Conservation (phyloP, 495 filamentous ascomycete species). For the Amniculicola lignicola region DNA sequence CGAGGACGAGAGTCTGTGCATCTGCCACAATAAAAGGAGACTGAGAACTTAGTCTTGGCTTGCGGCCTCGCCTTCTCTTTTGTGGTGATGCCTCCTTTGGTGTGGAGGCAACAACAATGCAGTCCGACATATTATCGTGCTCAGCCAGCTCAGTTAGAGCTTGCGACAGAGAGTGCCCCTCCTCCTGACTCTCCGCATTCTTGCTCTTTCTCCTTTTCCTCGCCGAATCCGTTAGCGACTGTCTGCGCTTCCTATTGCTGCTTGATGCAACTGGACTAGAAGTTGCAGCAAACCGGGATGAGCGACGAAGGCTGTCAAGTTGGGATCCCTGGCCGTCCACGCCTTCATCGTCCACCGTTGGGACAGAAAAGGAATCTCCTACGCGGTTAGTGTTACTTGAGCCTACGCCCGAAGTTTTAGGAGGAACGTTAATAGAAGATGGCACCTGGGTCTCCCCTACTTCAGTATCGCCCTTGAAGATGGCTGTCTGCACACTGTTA, state of each 20-base stretch:
- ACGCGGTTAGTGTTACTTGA: slow-evolving; percentile 24
- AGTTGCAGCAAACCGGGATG: slow-evolving; percentile 2
- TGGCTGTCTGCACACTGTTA: neutral
- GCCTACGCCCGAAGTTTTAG: neutral
- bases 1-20: slow-evolving; percentile 3
- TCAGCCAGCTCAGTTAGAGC: slow-evolving; percentile 17
- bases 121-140: slow-evolving; percentile 32
- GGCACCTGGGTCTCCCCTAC: slow-evolving; percentile 4
- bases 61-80: neutral
- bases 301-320: slow-evolving; percentile 1
- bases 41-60: neutral
- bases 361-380: slow-evolving; percentile 18
- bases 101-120: slow-evolving; percentile 33
- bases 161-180: too few species aligned
- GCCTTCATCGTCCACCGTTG: neutral
- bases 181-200: slow-evolving; percentile 6
- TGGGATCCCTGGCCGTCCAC: neutral
- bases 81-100: neutral
- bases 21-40: neutral
- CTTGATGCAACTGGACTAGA: neutral
- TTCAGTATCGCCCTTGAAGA: neutral
- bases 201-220: slow-evolving; percentile 29
- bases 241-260: slow-evolving; percentile 33
- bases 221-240: neutral
- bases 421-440: too few species aligned